These are phyloP conservation scores for Tirmania nivea DNA, from an alignment of 495 filamentous ascomycete genomes.

Conservation along the genomic window DNA sequence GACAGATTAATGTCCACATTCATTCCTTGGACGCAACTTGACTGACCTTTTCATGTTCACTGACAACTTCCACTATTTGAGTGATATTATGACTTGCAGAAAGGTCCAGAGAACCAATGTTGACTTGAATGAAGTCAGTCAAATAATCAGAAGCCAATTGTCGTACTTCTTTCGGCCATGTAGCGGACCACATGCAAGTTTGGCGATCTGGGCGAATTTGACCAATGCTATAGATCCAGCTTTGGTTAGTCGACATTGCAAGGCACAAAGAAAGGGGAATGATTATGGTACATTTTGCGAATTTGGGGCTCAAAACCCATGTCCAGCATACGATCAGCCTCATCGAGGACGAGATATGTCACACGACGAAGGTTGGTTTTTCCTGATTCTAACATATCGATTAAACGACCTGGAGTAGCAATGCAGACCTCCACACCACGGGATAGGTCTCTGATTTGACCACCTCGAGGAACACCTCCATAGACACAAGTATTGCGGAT, in stretches of 20 bases:
- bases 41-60: conserved; percentile 63
- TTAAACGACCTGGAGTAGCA: conserved; percentile 88
- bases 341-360: conserved; percentile 78
- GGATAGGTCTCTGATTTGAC: conserved; percentile 82
- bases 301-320: conserved; percentile 84
- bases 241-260: conserved; percentile 7
- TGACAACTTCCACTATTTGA: conserved; percentile 88
- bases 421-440: conserved; percentile 79
- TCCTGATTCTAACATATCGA: conserved; percentile 93
- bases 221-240: conserved; percentile 35
- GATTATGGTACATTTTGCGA: conserved; percentile 39
- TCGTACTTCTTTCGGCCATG: conserved; percentile 98
- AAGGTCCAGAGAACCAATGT: conserved; percentile 91
- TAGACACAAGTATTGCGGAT: conserved; percentile 99
- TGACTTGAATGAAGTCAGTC: conserved; percentile 94
- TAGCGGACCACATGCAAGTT: conserved; percentile 99
- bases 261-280: background rate
- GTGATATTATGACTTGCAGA: conserved; percentile 97
- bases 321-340: conserved; percentile 77
- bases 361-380: conserved; percentile 97
- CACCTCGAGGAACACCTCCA: conserved; percentile 91
- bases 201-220: conserved; percentile 98
- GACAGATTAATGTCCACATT: background rate
- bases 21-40: background rate
- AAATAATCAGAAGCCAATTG: conserved; percentile 88